Evolutionary conservation across 2,329 filamentous ascomycete genomes (phyloP).

Genomic region (Aspergillus hiratsukae): DNA sequence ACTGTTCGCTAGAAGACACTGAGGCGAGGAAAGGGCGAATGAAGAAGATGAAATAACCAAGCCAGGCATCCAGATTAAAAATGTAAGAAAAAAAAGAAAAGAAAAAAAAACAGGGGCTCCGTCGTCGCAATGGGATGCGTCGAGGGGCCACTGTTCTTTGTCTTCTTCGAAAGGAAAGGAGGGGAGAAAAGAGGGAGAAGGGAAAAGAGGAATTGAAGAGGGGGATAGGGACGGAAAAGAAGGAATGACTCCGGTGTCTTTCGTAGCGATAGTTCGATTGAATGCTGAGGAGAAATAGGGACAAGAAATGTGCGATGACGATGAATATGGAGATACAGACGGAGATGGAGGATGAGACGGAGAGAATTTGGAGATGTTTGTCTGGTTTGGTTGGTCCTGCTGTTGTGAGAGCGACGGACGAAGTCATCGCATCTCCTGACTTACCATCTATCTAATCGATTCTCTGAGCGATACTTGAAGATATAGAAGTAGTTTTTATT

Average conservation of each 20-base stretch:
- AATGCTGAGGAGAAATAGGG: neutral
- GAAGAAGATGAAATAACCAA: neutral
- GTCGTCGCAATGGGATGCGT: neutral
- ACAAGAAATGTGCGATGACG: constrained; percentile 3
- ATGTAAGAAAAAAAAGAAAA: too few relatives aligned
- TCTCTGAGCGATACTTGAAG: neutral
- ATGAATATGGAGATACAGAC: neutral
- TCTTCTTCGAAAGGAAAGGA: neutral
- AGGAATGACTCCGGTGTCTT: neutral
- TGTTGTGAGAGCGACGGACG: neutral
- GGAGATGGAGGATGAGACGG: neutral
- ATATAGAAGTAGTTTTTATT: neutral
- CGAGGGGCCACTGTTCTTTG: neutral
- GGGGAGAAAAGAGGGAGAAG: neutral
- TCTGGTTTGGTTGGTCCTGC: neutral
- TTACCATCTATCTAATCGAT: neutral
- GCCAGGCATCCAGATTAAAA: neutral
- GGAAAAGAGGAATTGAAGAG: neutral
- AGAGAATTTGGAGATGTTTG: neutral
- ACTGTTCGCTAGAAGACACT: constrained; percentile 4
- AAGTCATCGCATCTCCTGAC: neutral
- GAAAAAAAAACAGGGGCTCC: neutral
- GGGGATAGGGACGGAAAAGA: constrained; percentile 1
- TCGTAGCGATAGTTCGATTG: neutral
- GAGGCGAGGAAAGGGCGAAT: constrained; percentile 2